Evolutionary conservation across 2,329 filamentous ascomycete genomes (phyloP).

Genomic region (Phaeosphaeriaceae sp.): DNA sequence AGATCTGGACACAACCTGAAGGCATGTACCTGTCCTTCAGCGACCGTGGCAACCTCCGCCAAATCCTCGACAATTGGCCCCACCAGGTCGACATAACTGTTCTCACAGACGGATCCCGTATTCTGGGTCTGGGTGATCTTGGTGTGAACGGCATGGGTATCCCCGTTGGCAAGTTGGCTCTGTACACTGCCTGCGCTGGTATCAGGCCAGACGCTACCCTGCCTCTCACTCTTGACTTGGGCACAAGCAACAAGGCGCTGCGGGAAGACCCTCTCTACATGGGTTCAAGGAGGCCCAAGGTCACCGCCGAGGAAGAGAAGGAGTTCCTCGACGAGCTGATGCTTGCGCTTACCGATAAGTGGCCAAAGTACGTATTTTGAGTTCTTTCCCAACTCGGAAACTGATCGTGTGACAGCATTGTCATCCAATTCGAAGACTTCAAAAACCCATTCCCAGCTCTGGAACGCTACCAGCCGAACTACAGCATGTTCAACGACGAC

Average conservation of each 20-base stretch:
- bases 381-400: slow-evolving; percentile 14
- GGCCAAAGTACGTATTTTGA: slow-evolving; percentile 64
- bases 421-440: slow-evolving; percentile 96
- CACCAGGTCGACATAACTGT: slow-evolving; percentile 95
- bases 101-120: slow-evolving; percentile 94
- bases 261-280: slow-evolving; percentile 88
- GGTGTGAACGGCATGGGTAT: slow-evolving; percentile 98
- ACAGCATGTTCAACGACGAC: slow-evolving; percentile 98
- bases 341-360: slow-evolving; percentile 81
- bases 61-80: slow-evolving; percentile 93
- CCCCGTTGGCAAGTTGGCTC: slow-evolving; percentile 91
- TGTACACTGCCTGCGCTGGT: slow-evolving; percentile 95
- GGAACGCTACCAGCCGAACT: slow-evolving; percentile 83
- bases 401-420: slow-evolving; percentile 60
- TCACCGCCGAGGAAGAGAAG: slow-evolving; percentile 77
- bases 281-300: slow-evolving; percentile 83
- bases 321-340: slow-evolving; percentile 98
- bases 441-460: slow-evolving; percentile 97
- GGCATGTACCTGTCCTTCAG: slow-evolving; percentile 94
- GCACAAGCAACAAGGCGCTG: slow-evolving; percentile 68
- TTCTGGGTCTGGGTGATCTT: slow-evolving; percentile 89
- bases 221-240: slow-evolving; percentile 68
- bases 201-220: slow-evolving; percentile 79
- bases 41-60: slow-evolving; percentile 87
- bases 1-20: slow-evolving; percentile 93